Percentiles rank a stretch among this genome's conserved stretches.
Evolutionary conservation across 164 flowering plant species (phyloP).

Genomic region (Dillenia turbinata): DNA sequence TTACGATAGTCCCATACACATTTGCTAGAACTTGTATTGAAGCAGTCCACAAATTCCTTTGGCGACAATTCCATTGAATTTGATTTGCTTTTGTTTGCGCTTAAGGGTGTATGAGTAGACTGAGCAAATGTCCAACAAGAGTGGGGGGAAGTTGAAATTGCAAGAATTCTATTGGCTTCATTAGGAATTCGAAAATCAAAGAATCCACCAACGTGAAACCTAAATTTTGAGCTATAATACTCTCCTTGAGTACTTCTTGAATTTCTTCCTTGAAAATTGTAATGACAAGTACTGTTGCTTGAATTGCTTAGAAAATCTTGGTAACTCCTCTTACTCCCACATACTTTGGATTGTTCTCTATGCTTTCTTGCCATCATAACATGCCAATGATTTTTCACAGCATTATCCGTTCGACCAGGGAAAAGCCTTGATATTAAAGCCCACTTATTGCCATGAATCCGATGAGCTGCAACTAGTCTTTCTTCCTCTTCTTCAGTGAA

Average conservation of each 20-base stretch:
- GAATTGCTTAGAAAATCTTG: conserved; percentile 20
- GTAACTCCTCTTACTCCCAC: conserved; percentile 33
- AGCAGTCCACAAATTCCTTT: conserved; percentile 14
- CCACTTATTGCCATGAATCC: conserved; percentile 83
- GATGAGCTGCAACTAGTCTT: conserved; percentile 64
- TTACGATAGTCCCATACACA: conserved; percentile 15
- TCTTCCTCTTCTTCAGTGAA: conserved; percentile 82
- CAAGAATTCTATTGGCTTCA: conserved; percentile 19
- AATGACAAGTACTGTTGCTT: neutral
- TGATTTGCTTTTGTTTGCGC: neutral
- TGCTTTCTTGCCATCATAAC: conserved; percentile 83
- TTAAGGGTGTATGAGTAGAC: conserved; percentile 7
- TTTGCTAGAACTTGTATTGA: conserved; percentile 13
- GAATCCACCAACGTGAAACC: conserved; percentile 16
- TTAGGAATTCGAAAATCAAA: conserved; percentile 26
- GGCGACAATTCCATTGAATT: conserved; percentile 14
- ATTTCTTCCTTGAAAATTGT: conserved; percentile 9
- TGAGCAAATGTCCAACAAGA: conserved; percentile 21
- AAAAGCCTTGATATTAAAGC: conserved; percentile 73
- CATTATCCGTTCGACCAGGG: conserved; percentile 86
- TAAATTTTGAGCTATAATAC: conserved; percentile 15
- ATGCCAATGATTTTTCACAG: conserved; percentile 93
- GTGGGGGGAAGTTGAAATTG: conserved; percentile 14
- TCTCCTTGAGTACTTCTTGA: conserved; percentile 13
- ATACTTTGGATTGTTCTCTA: conserved; percentile 54